A percentile compares a stretch with the other conserved stretches of the same genome.
Conservation (phyloP, 768 basidiomycete genomes). For the Rhodotorula babjevae region DNA sequence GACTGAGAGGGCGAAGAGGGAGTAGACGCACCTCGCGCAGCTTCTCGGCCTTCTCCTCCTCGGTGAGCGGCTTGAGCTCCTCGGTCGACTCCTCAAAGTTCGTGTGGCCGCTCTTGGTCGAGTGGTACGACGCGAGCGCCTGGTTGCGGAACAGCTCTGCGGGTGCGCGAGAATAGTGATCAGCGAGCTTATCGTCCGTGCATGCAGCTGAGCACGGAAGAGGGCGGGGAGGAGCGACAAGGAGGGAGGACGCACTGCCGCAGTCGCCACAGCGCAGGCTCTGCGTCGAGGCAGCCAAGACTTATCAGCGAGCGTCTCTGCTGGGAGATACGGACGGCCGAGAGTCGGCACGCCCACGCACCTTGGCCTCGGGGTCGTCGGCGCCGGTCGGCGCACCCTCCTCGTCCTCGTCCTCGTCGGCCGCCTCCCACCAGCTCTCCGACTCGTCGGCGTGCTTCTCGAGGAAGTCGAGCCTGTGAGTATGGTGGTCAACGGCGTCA, state of each 20-base stretch:
- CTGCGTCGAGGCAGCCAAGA: not conserved
- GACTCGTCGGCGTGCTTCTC: slow-evolving; percentile 25
- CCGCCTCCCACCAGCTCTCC: slow-evolving; percentile 7
- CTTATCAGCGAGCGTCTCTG: too few species aligned
- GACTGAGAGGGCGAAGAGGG: not conserved
- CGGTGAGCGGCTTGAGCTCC: slow-evolving; percentile 92
- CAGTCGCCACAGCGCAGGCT: slow-evolving; percentile 39
- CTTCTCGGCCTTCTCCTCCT: slow-evolving; percentile 82
- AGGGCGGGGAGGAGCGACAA: not conserved
- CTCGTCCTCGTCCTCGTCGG: slow-evolving; percentile 19
- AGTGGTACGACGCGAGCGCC: slow-evolving; percentile 55
- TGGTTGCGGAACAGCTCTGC: slow-evolving; percentile 75
- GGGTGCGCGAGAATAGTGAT: too few species aligned
- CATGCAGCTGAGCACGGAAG: too few species aligned
- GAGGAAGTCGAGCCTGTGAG: slow-evolving; percentile 47
- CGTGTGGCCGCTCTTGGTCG: slow-evolving; percentile 74
- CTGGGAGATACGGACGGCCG: too few species aligned
- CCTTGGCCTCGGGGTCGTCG: slow-evolving; percentile 46
- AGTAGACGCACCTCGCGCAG: slow-evolving; percentile 56
- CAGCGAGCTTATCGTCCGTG: too few species aligned
- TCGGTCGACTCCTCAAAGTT: slow-evolving; percentile 94
- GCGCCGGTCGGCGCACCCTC: slow-evolving; percentile 51
- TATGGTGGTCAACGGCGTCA: not conserved
- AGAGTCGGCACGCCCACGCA: slow-evolving; percentile 16
- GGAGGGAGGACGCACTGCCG: slow-evolving; percentile 28